Evolutionary conservation across 768 basidiomycete genomes (phyloP).

Genomic region (Galerina marginata): DNA sequence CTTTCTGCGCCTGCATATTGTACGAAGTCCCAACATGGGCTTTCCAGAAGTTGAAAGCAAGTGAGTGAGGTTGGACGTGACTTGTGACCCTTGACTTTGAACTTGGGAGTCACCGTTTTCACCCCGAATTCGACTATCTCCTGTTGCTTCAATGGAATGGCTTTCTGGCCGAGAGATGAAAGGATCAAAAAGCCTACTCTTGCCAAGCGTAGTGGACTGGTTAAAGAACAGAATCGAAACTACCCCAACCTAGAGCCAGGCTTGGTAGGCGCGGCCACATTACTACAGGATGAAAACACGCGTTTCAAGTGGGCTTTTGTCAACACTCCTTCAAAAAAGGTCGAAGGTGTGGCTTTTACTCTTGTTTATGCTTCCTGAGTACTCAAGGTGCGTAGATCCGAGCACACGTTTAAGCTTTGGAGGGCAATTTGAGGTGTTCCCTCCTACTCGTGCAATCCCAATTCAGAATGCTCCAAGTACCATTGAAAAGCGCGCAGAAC

Average conservation of each 20-base stretch:
- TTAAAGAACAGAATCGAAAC: conserved; percentile 34
- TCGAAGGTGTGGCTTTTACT: conserved; percentile 16
- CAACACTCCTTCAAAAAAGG: conserved; percentile 33
- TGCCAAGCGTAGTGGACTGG: conserved; percentile 10
- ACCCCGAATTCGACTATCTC: neutral
- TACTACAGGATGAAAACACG: conserved; percentile 45
- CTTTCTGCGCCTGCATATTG: conserved; percentile 44
- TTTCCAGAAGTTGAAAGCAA: conserved; percentile 12
- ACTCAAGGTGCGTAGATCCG: neutral
- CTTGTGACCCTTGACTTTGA: conserved; percentile 32
- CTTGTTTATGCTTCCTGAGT: neutral
- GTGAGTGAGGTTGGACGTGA: conserved; percentile 25
- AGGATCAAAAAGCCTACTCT: conserved; percentile 31
- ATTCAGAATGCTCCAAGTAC: conserved; percentile 35
- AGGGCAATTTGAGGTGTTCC: conserved; percentile 54
- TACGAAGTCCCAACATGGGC: conserved; percentile 60
- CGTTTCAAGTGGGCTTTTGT: conserved; percentile 59
- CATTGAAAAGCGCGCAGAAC: conserved; percentile 60
- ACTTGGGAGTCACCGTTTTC: too few species aligned
- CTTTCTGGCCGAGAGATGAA: conserved; percentile 69
- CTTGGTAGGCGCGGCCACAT: conserved; percentile 57
- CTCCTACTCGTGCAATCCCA: conserved; percentile 53
- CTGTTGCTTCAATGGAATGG: conserved; percentile 63
- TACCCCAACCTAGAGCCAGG: conserved; percentile 67
- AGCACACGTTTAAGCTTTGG: conserved; percentile 24